Percentiles rank a stretch among this genome's conserved stretches.
These are phyloP conservation scores for Candida namnaoensis DNA, from an alignment of 805 yeast species.

Conservation along the genomic window DNA sequence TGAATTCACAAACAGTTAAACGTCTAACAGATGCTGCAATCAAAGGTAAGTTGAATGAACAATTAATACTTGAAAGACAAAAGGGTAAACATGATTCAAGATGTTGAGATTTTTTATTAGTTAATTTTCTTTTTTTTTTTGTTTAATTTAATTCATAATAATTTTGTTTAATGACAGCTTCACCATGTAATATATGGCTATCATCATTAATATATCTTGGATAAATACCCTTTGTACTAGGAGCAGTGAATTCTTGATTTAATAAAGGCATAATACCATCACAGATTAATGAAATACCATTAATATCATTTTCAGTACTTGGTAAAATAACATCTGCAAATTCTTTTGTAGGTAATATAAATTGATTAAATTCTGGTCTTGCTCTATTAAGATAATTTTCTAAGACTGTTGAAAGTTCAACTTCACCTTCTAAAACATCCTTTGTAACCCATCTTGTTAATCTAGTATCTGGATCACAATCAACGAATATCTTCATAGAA, in stretches of 20 bases:
- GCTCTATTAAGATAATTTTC: conserved; percentile 44
- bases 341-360: conserved; percentile 60
- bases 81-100: conserved; percentile 19
- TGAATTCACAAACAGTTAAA: conserved; percentile 7
- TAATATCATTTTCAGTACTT: conserved; percentile 46
- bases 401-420: conserved; percentile 20
- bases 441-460: conserved; percentile 64
- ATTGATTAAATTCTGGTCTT: conserved; percentile 59
- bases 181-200: neutral
- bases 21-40: conserved; percentile 9
- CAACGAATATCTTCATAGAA: conserved; percentile 64
- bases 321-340: conserved; percentile 71
- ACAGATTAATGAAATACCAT: conserved; percentile 50
- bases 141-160: conserved; percentile 23
- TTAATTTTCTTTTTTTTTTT: neutral
- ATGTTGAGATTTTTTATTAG: conserved; percentile 2
- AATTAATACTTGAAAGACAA: conserved; percentile 21
- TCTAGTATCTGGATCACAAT: conserved; percentile 79
- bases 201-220: conserved; percentile 7
- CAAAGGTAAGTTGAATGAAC: conserved; percentile 27
- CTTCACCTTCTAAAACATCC: conserved; percentile 17
- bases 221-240: conserved; percentile 1
- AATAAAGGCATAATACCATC: conserved; percentile 48
- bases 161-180: neutral
- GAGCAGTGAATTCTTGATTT: conserved; percentile 3